Base-by-base conservation (phyloP, 2,329 filamentous ascomycete species). In the Teratosphaeria nubilosa region DNA sequence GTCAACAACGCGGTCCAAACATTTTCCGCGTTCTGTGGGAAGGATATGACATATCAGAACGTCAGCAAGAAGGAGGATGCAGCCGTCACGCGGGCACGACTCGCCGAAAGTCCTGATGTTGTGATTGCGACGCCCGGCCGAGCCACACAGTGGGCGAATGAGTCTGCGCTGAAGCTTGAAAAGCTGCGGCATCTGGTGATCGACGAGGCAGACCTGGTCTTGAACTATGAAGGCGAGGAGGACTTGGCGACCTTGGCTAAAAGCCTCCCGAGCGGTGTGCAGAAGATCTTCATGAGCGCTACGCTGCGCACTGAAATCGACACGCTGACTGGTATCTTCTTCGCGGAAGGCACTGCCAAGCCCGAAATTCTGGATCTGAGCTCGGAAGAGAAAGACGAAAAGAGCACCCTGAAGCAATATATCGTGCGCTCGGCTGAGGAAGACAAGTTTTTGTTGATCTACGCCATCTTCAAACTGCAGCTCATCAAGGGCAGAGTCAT, bases 401-500 rank as follows among this genome's bases (percentile, higher is more conserved):
- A 67, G 61, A 84, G 87, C 61, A 86, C 85, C 4, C 81, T 97
- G 30, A 89, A 85, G 57, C 94, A 97, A 75, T 96, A 91, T 69
- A 85, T 91, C 31, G 88, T 96, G 63, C 90, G 86, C 81, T 95
- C 91, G 65, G 90, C 84, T n/a, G 94, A 99, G 74, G 92, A 97
- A 64, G 94, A 97, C 68, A 99, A 99, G 71, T 99, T 97, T 69
- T 76, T 99, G 41, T 76, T 99, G 51, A 85, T 87, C 20, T 97
- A 96, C 69, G 88, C 96, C 60, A 92, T 97, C 70, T 95, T 96
- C 78, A 96, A 96, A 77, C 81, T 97, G 13, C 88, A 94, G 71
- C 78, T 97, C 55, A 87, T 99, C 70, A 95, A 92, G 72, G 94
- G 94, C 63, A 97, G 97, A 73, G 88, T 87, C 59, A 87, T 90